phyloP scores from a whole-genome alignment of 1,284 basidiomycete species.

The Gastroboletus turbinatus region DNA sequence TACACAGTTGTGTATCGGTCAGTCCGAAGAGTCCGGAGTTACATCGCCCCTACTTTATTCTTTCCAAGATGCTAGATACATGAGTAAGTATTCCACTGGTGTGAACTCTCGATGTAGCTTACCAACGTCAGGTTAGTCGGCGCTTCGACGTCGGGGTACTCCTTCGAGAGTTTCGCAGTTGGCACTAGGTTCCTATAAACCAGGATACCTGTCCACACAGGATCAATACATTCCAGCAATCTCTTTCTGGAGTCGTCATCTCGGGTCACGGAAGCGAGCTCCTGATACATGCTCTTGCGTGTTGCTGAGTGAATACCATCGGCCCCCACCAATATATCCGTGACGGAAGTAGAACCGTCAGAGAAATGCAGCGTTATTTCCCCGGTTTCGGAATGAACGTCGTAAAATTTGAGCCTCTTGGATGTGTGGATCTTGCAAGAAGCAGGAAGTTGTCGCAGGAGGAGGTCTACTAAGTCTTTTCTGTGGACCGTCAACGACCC shows the following conservation, averaged over 20 bases:
- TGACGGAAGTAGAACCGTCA: slow-evolving; percentile 31
- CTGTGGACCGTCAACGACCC: slow-evolving; percentile 33
- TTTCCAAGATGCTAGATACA: slow-evolving; percentile 43
- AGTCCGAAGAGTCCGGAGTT: background rate
- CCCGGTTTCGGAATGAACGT: slow-evolving; percentile 7
- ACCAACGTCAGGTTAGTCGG: slow-evolving; percentile 39
- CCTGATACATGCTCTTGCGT: slow-evolving; percentile 21
- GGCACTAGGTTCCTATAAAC: slow-evolving; percentile 22
- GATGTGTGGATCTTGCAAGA: slow-evolving; percentile 33
- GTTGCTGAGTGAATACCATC: slow-evolving; percentile 27
- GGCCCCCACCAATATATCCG: slow-evolving; percentile 38
- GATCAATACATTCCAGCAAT: slow-evolving; percentile 14
- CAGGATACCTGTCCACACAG: slow-evolving; percentile 24
- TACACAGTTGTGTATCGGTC: slow-evolving; percentile 12
- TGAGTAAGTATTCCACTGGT: background rate
- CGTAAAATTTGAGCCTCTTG: slow-evolving; percentile 32
- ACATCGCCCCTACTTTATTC: slow-evolving; percentile 37
- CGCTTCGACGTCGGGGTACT: slow-evolving; percentile 36
- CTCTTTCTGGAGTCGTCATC: slow-evolving; percentile 5
- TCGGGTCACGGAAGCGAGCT: slow-evolving; percentile 3
- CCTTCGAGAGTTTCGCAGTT: slow-evolving; percentile 8
- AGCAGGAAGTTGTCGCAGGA: slow-evolving; percentile 28
- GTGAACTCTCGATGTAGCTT: background rate
- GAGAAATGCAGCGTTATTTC: slow-evolving; percentile 31
- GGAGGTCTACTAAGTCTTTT: slow-evolving; percentile 34